Evolutionary conservation across 2,329 filamentous ascomycete genomes (phyloP).

Genomic region (Fusarium xylarioides): DNA sequence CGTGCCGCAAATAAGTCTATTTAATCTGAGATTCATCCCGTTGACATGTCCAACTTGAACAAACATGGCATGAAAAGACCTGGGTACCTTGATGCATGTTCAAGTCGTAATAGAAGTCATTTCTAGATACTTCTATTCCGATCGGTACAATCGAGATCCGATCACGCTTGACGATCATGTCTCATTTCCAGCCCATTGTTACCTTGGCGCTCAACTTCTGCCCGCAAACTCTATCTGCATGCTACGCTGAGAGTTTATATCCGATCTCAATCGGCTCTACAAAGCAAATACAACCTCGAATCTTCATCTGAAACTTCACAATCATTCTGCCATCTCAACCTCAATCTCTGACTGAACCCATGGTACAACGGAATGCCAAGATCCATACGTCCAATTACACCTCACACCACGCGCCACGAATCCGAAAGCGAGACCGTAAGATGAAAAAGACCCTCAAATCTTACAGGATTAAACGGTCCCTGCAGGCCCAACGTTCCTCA

Average conservation of each 20-base stretch:
- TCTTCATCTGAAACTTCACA: neutral
- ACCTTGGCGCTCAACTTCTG: neutral
- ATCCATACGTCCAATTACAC: constrained; percentile 13
- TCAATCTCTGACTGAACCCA: neutral
- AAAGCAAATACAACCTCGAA: neutral
- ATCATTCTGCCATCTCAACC: neutral
- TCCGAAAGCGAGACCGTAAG: constrained; percentile 25
- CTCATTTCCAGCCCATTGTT: neutral
- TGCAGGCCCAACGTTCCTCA: neutral
- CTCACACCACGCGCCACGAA: constrained; percentile 9
- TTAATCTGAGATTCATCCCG: neutral
- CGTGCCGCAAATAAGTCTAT: neutral
- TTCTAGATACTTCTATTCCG: neutral
- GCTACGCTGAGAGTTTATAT: neutral
- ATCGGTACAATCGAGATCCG: constrained; percentile 38
- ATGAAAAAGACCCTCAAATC: constrained; percentile 29
- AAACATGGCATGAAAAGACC: neutral
- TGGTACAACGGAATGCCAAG: neutral
- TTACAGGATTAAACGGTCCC: constrained; percentile 5
- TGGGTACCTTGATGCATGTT: neutral
- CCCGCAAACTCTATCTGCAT: constrained; percentile 1
- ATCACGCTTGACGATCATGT: constrained; percentile 16
- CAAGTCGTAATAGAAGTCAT: neutral
- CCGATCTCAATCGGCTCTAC: neutral
- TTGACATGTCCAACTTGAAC: neutral